phyloP scores from a whole-genome alignment of 2,329 filamentous ascomycete genomes.

The Hortaea werneckii region DNA sequence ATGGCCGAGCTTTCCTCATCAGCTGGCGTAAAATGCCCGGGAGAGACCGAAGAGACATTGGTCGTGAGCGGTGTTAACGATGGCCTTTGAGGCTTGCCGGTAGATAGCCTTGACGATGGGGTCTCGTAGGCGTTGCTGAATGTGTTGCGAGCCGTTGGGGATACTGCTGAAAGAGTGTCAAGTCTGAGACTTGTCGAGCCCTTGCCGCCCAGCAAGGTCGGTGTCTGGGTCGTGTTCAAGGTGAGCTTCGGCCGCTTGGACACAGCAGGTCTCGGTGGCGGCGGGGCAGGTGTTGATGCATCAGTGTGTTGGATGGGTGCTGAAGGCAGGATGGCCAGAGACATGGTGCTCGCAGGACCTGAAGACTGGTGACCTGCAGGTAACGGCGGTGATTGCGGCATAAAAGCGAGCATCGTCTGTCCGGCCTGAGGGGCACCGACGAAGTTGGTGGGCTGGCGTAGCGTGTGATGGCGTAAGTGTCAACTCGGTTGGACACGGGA shows the following conservation, averaged over 20 bases:
- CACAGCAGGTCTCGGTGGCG: slow-evolving; percentile 7
- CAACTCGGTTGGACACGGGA: background rate
- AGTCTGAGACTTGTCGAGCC: slow-evolving; percentile 45
- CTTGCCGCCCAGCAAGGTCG: slow-evolving; percentile 40
- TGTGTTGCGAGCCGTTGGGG: slow-evolving; percentile 52
- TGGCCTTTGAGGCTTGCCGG: slow-evolving; percentile 15
- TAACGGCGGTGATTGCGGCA: slow-evolving; percentile 20
- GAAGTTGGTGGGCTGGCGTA: background rate
- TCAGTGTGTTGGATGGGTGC: slow-evolving; percentile 20
- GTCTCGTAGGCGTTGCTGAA: slow-evolving; percentile 50
- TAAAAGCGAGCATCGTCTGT: slow-evolving; percentile 23
- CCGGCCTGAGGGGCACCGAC: background rate
- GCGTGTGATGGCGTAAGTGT: background rate
- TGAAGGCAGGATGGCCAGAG: slow-evolving; percentile 33
- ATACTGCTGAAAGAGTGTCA: slow-evolving; percentile 44
- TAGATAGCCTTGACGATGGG: slow-evolving; percentile 6
- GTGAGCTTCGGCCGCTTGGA: slow-evolving; percentile 48
- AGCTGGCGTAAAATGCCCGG: background rate
- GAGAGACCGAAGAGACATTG: slow-evolving; percentile 12
- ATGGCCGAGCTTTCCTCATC: background rate
- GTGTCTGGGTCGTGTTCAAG: slow-evolving; percentile 44
- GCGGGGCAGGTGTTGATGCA: slow-evolving; percentile 9
- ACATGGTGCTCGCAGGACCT: slow-evolving; percentile 30
- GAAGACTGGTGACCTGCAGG: slow-evolving; percentile 10
- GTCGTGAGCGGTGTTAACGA: slow-evolving; percentile 26